phyloP scores from a whole-genome alignment of 768 basidiomycete genomes.

The Boletus pseudo-olivaceus region DNA sequence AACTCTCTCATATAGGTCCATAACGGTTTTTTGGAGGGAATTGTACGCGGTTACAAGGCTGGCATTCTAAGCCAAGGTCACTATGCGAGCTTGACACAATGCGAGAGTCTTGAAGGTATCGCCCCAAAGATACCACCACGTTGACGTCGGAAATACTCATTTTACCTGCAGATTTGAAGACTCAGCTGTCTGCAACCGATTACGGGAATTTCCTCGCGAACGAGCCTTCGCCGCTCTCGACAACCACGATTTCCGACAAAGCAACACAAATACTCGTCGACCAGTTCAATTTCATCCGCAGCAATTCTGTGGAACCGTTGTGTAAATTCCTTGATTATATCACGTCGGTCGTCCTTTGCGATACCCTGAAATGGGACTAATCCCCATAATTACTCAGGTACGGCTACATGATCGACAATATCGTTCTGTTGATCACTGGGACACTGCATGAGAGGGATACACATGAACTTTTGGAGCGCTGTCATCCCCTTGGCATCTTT shows the following conservation, averaged over 20 bases:
- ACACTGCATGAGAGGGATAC: constrained; percentile 97
- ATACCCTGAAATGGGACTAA: constrained; percentile 3
- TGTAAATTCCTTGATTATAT: constrained; percentile 96
- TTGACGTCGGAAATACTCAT: constrained; percentile 1
- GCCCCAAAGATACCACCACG: background rate
- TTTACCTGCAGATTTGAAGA: constrained; percentile 74
- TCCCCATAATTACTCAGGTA: constrained; percentile 51
- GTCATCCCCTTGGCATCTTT: constrained; percentile 95
- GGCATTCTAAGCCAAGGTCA: constrained; percentile 86
- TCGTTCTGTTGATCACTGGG: constrained; percentile 94
- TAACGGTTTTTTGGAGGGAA: constrained; percentile 74
- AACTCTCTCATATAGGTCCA: constrained; percentile 51
- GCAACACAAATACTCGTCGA: constrained; percentile 94
- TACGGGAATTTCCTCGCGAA: constrained; percentile 98
- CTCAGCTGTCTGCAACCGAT: constrained; percentile 94
- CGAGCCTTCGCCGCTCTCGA: constrained; percentile 89
- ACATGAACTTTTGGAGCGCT: constrained; percentile 92
- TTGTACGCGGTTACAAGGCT: constrained; percentile 89
- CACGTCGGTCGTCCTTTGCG: constrained; percentile 59
- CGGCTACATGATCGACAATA: constrained; percentile 99
- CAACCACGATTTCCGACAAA: constrained; percentile 93
- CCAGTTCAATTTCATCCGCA: constrained; percentile 93
- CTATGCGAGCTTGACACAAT: constrained; percentile 92
- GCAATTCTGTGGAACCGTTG: constrained; percentile 87
- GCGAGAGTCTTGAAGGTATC: constrained; percentile 93